Base-by-base conservation (phyloP, 306 rosid species). In the Sicyos baderoa region DNA sequence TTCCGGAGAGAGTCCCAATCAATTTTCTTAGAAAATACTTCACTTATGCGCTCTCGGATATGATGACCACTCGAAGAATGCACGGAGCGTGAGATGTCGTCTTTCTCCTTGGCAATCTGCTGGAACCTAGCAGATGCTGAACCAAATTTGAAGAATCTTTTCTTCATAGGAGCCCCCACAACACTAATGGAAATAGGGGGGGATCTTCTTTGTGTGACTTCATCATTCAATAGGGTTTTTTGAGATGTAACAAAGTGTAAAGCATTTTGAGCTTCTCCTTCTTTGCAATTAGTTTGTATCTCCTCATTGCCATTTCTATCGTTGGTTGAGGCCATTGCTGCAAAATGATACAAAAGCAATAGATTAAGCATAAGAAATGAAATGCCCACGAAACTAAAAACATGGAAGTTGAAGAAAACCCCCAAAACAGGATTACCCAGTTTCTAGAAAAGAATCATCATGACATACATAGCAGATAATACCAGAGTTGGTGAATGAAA, bases 91-190 rank as follows among this genome's bases (percentile, higher is more conserved):
- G 97, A 93, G 14, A 83, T 18, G 80, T 82, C 84, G 27, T 93
- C 98, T 77, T 78, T 86, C 19, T 75, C 86, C 18, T 73, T 54
- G 40, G 91, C 83, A 59, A 87, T 45, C 73, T 72, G 81, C 78
- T 77, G 84, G 84, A 89, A 85, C 32, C 76, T 81, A 60, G 88
- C 81, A 71, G 97, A 82, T 4, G 95, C 94, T 54, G 96, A 90
- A 22, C 96, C 96, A 79, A 85, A 77, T 65, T 88, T 86, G 22
- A 82, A 76, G 68, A 85, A 60, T 16, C 35, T 80, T 23, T 77
- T 66, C 76, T 86, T 85, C 47, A 87, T 84, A 53, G 76, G 78
- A 32, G 88, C 78, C 67, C 73, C 40, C 54, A 65, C 64, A 76
- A 65, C 64, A 76, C 66, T 71, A 62, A 75, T 9, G 45, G 77